These are phyloP conservation scores for Stereum hirsutum DNA, from an alignment of 1,284 basidiomycete species.

Conservation along the genomic window DNA sequence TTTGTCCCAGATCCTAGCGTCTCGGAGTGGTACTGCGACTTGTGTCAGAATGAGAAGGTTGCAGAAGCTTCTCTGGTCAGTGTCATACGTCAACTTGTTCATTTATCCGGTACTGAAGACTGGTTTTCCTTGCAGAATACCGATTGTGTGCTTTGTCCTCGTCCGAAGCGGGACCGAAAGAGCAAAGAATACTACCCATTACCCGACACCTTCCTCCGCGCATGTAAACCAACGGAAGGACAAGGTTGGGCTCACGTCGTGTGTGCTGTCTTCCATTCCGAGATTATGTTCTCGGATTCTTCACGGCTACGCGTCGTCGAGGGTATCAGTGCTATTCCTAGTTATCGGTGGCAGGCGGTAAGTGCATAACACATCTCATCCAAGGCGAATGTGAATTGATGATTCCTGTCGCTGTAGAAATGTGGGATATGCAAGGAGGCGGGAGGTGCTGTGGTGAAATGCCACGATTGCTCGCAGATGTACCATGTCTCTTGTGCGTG, in stretches of 20 bases:
- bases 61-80: slow-evolving; percentile 71
- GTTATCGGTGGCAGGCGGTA: slow-evolving; percentile 56
- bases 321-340: slow-evolving; percentile 72
- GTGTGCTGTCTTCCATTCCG: slow-evolving; percentile 84
- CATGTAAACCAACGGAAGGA: slow-evolving; percentile 89
- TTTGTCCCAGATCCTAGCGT: slow-evolving; percentile 53
- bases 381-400: neutral
- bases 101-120: no score
- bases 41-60: slow-evolving; percentile 74
- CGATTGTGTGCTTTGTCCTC: slow-evolving; percentile 70
- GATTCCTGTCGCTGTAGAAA: slow-evolving; percentile 27
- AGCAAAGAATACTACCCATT: slow-evolving; percentile 32
- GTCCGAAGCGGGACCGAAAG: slow-evolving; percentile 38
- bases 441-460: slow-evolving; percentile 78
- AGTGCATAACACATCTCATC: slow-evolving; percentile 17
- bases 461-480: slow-evolving; percentile 71
- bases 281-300: slow-evolving; percentile 74
- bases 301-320: slow-evolving; percentile 70
- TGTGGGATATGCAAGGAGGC: slow-evolving; percentile 55
- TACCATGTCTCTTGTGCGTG: slow-evolving; percentile 92
- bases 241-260: slow-evolving; percentile 90
- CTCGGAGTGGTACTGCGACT: slow-evolving; percentile 76
- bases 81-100: slow-evolving; percentile 7
- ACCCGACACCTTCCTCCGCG: slow-evolving; percentile 70
- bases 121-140: slow-evolving; percentile 47